Conservation (phyloP, 1,139 yeast genomes). For the Tardiomyces depauwii region DNA sequence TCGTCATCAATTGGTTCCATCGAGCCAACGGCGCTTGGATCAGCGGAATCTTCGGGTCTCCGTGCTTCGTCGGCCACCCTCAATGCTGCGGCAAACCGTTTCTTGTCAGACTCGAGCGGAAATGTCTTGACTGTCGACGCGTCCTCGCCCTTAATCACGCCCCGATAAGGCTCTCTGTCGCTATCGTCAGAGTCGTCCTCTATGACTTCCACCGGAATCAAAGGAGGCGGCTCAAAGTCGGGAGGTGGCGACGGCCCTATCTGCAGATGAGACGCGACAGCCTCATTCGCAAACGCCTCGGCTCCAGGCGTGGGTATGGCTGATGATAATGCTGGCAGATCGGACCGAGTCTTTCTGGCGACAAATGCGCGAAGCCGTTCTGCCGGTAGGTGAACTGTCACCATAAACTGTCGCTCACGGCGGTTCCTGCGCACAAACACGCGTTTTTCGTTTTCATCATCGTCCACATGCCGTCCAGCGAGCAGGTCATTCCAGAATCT, state of each 20-base stretch:
- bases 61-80: constrained; percentile 19
- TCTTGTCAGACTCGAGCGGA: constrained; percentile 44
- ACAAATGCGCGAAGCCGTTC: not conserved
- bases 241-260: not conserved
- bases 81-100: constrained; percentile 33
- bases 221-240: not conserved
- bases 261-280: no score
- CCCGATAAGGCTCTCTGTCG: constrained; percentile 45
- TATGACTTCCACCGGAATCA: not conserved
- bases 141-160: constrained; percentile 46
- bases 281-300: no score
- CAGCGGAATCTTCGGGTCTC: constrained; percentile 12
- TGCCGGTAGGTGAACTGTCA: not conserved
- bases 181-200: constrained; percentile 1
- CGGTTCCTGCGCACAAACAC: not conserved
- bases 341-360: not conserved
- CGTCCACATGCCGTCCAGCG: constrained; percentile 1
- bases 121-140: constrained; percentile 51
- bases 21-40: constrained; percentile 11
- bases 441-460: not conserved
- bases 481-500: constrained; percentile 12
- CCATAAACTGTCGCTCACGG: not conserved
- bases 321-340: not conserved
- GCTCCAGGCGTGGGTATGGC: no score
- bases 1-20: constrained; percentile 2